Evolutionary conservation across 768 basidiomycete species (phyloP), one percentile per base, ranked within the genome.

Genomic region (Coprinopsis sp.): DNA sequence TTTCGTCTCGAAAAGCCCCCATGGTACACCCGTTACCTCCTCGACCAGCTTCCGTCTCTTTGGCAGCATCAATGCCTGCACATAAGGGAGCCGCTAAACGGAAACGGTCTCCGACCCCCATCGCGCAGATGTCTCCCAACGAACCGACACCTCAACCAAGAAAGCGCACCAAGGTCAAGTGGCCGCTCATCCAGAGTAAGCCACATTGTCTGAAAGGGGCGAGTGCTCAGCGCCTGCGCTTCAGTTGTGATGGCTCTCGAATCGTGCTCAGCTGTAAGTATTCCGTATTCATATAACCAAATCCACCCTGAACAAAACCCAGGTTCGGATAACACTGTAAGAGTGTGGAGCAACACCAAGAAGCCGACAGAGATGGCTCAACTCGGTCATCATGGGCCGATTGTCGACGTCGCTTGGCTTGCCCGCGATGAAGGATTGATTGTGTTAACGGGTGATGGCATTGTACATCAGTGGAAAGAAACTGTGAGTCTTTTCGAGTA

Each of bases 251-350:
- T 50, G 82, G 82, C 21, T 66, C 64, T 28, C 68, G 66, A 39
- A 71, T 86, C 54, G 84, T 81, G 5, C 59, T 83, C 44, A 69
- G 66, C 52, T 84, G 84, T 78, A 53, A 58, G 80, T 70, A 7
- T 18, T 46, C 22, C 19, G 22, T 21, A n/a, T n/a, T n/a, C n/a
- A n/a, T n/a, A n/a, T n/a, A n/a, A n/a, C n/a, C n/a, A n/a, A n/a
- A n/a, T n/a, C n/a, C n/a, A n/a, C n/a, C n/a, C n/a, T n/a, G n/a
- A n/a, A n/a, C n/a, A n/a, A n/a, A n/a, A n/a, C n/a, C n/a, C 29
- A 82, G 81, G 79, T 55, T 61, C 68, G 31, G 82, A 87, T 62
- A 69, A 66, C 25, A 77, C 80, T 18, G 65, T 85, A 38, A 80
- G 84, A 36, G 75, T 87, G 58, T 84, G 81, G 81, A 72, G 71